These are phyloP conservation scores for Solanum hybrid DNA, from an alignment of 305 asterid species.

Conservation along the genomic window DNA sequence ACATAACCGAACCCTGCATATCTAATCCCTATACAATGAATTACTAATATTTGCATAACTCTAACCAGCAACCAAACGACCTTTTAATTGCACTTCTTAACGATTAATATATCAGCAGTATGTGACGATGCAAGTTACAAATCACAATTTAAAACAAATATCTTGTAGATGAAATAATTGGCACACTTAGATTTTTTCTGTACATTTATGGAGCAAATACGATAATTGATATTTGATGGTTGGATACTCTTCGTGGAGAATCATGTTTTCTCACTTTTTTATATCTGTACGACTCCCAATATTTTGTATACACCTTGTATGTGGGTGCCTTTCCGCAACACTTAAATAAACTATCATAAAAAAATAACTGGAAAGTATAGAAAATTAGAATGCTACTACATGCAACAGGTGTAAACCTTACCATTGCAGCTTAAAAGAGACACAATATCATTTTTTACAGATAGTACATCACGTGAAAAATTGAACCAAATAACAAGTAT, in stretches of 20 bases:
- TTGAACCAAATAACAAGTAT: neutral
- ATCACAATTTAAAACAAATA: neutral
- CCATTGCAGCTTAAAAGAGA: neutral
- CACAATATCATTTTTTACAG: neutral
- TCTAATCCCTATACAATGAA: neutral
- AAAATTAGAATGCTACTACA: neutral
- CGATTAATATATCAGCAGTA: neutral
- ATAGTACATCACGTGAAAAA: neutral
- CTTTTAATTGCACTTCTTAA: neutral
- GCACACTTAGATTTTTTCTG: neutral
- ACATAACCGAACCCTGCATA: neutral
- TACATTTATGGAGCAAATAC: neutral
- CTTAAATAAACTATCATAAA: neutral
- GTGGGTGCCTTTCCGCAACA: neutral
- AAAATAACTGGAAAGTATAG: neutral
- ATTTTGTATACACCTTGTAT: neutral
- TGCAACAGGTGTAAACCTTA: neutral
- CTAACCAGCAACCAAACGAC: neutral
- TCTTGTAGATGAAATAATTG: neutral
- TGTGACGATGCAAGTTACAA: neutral
- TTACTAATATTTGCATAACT: neutral
- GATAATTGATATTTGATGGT: neutral
- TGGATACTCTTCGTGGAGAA: neutral
- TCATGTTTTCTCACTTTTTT: neutral
- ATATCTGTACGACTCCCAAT: neutral